A percentile compares a stretch with the other conserved stretches of the same genome.
phyloP scores from a whole-genome alignment of 192 early-diverging fungal species.

The Backusella parvicylindrica region DNA sequence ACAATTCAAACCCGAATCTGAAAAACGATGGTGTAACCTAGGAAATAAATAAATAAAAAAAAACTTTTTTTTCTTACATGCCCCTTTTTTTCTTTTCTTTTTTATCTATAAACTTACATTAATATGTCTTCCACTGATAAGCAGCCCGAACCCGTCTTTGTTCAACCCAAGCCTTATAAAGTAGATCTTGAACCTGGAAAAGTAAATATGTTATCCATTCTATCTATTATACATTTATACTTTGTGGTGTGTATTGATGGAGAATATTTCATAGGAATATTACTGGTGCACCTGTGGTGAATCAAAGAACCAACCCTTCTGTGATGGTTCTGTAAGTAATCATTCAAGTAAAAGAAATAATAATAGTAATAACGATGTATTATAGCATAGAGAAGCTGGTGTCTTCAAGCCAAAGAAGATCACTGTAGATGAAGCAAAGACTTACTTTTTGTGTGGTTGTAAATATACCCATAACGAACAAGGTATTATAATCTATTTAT shows the following conservation, averaged over 20 bases:
- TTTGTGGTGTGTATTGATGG: neutral
- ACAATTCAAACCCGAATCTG: neutral
- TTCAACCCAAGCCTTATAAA: conserved; percentile 19
- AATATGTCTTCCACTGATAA: conserved; percentile 6
- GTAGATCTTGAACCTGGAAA: conserved; percentile 20
- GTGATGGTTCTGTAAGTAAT: conserved; percentile 16
- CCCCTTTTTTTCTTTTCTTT: neutral
- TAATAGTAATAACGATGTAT: too few relatives aligned
- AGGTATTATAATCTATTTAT: neutral
- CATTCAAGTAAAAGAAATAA: neutral
- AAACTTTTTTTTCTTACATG: neutral
- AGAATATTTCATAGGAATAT: conserved; percentile 9
- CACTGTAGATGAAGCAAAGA: conserved; percentile 17
- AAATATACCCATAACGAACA: conserved; percentile 22
- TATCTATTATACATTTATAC: neutral
- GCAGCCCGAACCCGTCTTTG: conserved; percentile 4
- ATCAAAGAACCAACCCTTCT: conserved; percentile 21
- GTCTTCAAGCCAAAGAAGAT: conserved; percentile 20
- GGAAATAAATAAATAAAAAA: neutral
- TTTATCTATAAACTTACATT: conserved; percentile 6
- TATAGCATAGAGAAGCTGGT: conserved; percentile 14
- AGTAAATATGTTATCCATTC: conserved; percentile 3
- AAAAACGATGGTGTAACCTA: neutral
- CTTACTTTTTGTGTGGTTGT: conserved; percentile 20
- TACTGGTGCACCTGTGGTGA: conserved; percentile 23